Base-by-base conservation (phyloP, 805 yeast species). In the Saturnispora bothae region DNA sequence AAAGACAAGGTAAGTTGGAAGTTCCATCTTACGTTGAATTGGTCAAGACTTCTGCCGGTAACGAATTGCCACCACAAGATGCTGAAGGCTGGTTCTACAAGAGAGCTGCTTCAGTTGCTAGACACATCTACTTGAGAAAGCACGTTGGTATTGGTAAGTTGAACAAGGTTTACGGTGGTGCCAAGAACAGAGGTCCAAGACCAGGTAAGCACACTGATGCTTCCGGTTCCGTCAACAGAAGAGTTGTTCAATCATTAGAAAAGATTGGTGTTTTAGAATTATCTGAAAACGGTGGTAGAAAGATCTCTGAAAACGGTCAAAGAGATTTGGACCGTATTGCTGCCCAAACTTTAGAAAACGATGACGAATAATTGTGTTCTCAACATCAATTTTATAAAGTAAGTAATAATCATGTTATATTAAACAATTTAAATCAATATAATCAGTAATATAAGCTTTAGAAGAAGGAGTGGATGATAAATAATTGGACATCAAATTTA, bases 251-350 rank as follows among this genome's bases (percentile, higher is more conserved):
- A 75, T 79, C 97, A 61, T 83, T 92, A 64, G 96, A 88, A 79
- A 88, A 89, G 78, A 82, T 92, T 53, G 97, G 97, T 69, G 85
- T 92, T 57, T 74, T 92, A 59, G 98, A 89, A 76, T 75, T 82
- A 67, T 78, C 95, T 65, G 83, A 86, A 71, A 85, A 84, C 73
- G 96, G 96, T 68, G 98, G 98, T 71, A 92, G 98, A 81, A 85
- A 88, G 73, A 85, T 92, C 79, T 82, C 96, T 51, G 96, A 85
- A 68, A 83, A 86, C 73, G 99, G 99, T 68, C 97, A 89, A 77
- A 88, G 98, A 84, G 99, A 92, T 76, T 83, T 92, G 76, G 99
- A 92, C 77, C 96, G 99, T 81, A 89, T 89, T 69, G 97, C 97
- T 65, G 95, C 95, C 68, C 95, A 86, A 76, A 85, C 95, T 67